Evolutionary conservation across 2,329 filamentous ascomycete species (phyloP).

Genomic region (Didymella sp.): DNA sequence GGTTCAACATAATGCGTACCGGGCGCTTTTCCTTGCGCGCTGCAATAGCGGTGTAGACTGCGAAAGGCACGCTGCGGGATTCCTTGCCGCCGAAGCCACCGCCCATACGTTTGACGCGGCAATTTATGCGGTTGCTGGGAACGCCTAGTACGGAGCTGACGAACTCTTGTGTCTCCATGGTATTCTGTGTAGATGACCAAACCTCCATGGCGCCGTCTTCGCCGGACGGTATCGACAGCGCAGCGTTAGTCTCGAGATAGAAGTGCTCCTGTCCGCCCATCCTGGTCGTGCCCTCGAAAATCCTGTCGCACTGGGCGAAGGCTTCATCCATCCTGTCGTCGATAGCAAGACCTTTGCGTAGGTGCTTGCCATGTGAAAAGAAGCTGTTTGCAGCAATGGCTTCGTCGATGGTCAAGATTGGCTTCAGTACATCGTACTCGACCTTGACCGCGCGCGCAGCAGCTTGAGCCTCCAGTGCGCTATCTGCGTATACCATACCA

Average conservation of each 20-base stretch:
- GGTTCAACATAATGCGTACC: constrained; percentile 90
- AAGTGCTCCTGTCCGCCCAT: constrained; percentile 98
- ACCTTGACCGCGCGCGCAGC: constrained; percentile 83
- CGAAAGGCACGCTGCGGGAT: constrained; percentile 81
- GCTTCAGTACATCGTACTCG: constrained; percentile 85
- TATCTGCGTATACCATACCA: constrained; percentile 82
- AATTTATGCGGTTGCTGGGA: constrained; percentile 84
- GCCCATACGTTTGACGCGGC: constrained; percentile 87
- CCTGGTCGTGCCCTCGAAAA: constrained; percentile 81
- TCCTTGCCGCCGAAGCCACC: constrained; percentile 97
- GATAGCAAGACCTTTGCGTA: constrained; percentile 72
- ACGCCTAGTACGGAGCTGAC: constrained; percentile 83
- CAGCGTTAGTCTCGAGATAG: constrained; percentile 91
- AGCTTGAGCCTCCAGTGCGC: constrained; percentile 76
- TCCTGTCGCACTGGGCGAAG: constrained; percentile 77
- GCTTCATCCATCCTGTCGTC: constrained; percentile 68
- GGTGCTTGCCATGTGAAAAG: constrained; percentile 77
- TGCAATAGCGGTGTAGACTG: constrained; percentile 80
- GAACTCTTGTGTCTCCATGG: constrained; percentile 61
- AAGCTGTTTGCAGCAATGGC: constrained; percentile 89
- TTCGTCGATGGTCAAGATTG: constrained; percentile 91
- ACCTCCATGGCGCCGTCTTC: constrained; percentile 96
- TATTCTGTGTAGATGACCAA: constrained; percentile 58
- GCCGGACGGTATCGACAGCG: constrained; percentile 80
- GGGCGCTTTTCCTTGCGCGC: constrained; percentile 83